These are phyloP conservation scores for Heterobasidion occidentale DNA, from an alignment of 1,284 basidiomycete genomes.

Conservation along the genomic window DNA sequence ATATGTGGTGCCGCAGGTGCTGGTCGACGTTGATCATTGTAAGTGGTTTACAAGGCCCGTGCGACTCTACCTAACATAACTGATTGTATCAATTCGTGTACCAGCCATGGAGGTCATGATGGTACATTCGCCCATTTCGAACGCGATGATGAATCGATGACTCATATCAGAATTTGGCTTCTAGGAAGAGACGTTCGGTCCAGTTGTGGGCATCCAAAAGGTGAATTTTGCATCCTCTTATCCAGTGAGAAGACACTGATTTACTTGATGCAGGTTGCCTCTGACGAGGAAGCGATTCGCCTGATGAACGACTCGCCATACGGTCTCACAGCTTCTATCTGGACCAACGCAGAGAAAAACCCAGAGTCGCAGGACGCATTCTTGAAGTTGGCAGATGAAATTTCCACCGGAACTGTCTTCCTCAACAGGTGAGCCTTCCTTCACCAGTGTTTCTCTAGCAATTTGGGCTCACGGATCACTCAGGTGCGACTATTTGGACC, in stretches of 20 bases:
- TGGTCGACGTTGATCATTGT: constrained; percentile 85
- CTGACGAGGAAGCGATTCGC: constrained; percentile 78
- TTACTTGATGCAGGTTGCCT: constrained; percentile 43
- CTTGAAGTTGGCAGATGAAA: constrained; percentile 58
- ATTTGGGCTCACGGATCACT: not conserved
- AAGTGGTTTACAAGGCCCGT: constrained; percentile 22
- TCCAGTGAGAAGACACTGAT: not conserved
- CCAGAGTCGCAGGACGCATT: constrained; percentile 62
- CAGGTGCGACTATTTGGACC: constrained; percentile 84
- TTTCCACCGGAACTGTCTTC: constrained; percentile 90
- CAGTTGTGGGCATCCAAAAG: constrained; percentile 87
- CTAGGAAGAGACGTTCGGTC: constrained; percentile 89
- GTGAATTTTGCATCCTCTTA: constrained; percentile 27
- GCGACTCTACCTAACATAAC: not conserved
- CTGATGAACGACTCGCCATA: constrained; percentile 98
- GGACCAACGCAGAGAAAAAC: constrained; percentile 70
- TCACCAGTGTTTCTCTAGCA: not conserved
- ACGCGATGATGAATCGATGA: not conserved
- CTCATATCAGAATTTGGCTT: not conserved
- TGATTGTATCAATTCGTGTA: not conserved
- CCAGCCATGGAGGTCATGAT: constrained; percentile 90
- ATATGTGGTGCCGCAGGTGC: constrained; percentile 84
- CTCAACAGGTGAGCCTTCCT: constrained; percentile 56
- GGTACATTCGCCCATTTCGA: constrained; percentile 25
- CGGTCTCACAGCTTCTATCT: constrained; percentile 88